These are phyloP conservation scores for Clarkia xantiana DNA, from an alignment of 345 rosid species.

Conservation along the genomic window DNA sequence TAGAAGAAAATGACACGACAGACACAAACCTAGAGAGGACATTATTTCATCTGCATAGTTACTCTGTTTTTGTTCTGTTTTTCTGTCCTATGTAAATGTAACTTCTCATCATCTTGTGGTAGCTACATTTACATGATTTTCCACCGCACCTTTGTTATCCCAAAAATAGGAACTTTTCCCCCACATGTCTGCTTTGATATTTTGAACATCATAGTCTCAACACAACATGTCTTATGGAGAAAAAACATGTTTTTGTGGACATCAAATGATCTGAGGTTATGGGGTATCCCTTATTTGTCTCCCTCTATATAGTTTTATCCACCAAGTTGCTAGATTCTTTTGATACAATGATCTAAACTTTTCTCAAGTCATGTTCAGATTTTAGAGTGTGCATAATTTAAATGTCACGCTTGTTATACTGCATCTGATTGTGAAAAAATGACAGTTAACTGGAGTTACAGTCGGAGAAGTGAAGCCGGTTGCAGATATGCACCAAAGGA, in stretches of 20 bases:
- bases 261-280: not conserved
- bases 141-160: conserved; percentile 14
- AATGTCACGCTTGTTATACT: not conserved
- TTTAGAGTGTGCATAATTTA: too few relatives aligned
- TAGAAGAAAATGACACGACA: conserved; percentile 8
- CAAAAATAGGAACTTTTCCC: not conserved
- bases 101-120: conserved; percentile 2
- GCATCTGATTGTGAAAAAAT: not conserved
- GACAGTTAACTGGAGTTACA: conserved; percentile 19
- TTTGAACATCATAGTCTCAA: not conserved
- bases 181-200: conserved; percentile 2
- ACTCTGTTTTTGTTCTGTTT: not conserved
- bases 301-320: not conserved
- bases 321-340: conserved; percentile 9
- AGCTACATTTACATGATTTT: conserved; percentile 3
- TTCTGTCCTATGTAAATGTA: not conserved
- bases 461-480: conserved; percentile 25
- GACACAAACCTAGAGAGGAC: not conserved
- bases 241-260: not conserved
- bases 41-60: conserved; percentile 4
- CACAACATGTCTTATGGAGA: too few relatives aligned
- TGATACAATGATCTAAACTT: not conserved
- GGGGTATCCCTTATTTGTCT: conserved; percentile 6
- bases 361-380: too few relatives aligned
- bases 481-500: conserved; percentile 24